Evolutionary conservation across 768 basidiomycete genomes (phyloP), one percentile per base, ranked within the genome.

Genomic region (Tylopilus sp.): DNA sequence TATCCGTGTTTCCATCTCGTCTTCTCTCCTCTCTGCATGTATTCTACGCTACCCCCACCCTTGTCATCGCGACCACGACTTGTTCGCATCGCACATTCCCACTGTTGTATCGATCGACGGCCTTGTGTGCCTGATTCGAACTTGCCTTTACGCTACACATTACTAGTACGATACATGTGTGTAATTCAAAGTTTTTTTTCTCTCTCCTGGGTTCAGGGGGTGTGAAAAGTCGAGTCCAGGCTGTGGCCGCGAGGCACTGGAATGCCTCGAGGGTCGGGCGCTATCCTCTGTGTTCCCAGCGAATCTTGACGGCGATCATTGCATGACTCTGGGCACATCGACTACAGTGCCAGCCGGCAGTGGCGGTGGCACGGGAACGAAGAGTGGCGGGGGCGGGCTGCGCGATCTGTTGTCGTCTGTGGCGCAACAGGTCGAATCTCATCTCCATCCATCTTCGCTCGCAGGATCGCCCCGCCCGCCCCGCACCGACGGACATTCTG

Each of bases 401-500:
- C 62, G 59, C 52, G 63, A 56, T 28, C 47, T 66, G 47, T 49
- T 60, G 52, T 60, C 63, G 41, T 50, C 57, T 55, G 53, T 63
- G 52, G 60, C 60, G 48, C 63, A 65, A 24, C 60, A 63, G 42
- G 53, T 66, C 54, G 63, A 62, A 21, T 63, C 60, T 6, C 63
- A 54, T 40, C 59, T 65, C 41, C 44, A 47, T n/a, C 52, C 51
- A 36, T 36, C 53, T 3, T 36, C 31, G 33, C 21, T 7, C 13
- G 7, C 30, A 31, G 8, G 13, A 7, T 24, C 40, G 40, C 16
- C 38, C 13, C 38, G 7, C 3, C 22, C 10, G 4, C 31, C 31
- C 38, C 10, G 17, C 36, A 19, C n/a, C 36, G n/a, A 19, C 36
- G n/a, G n/a, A n/a, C n/a, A n/a, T n/a, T n/a, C n/a, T n/a, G n/a